A percentile compares a stretch with the other conserved stretches of the same genome.
These are phyloP conservation scores for Saccharomycopsis crataegensis DNA, from an alignment of 1,139 yeast species.

Conservation along the genomic window DNA sequence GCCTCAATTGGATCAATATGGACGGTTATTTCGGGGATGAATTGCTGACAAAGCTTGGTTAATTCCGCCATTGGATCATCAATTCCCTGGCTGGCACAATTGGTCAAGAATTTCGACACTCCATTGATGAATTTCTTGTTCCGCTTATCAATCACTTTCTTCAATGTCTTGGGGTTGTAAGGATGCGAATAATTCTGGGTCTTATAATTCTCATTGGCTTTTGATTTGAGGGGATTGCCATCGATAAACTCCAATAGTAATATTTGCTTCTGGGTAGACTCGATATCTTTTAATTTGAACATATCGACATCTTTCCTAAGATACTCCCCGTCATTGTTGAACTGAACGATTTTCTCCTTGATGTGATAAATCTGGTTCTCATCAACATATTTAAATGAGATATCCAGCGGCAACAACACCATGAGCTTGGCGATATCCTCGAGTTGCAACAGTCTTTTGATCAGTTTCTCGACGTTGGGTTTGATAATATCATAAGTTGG, in stretches of 20 bases:
- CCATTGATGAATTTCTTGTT: conserved; percentile 44
- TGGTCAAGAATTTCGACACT: conserved; percentile 34
- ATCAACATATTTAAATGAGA: conserved; percentile 66
- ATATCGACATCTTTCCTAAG: conserved; percentile 43
- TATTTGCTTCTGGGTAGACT: conserved; percentile 37
- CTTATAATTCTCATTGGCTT: conserved; percentile 29
- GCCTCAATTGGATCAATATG: conserved; percentile 44
- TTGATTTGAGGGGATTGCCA: conserved; percentile 43
- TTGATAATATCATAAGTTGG: conserved; percentile 46
- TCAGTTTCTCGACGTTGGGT: conserved; percentile 39
- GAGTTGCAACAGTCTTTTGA: conserved; percentile 31
- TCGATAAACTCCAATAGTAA: conserved; percentile 75
- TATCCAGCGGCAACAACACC: conserved; percentile 59
- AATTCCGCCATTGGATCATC: conserved; percentile 35
- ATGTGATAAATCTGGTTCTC: conserved; percentile 53
- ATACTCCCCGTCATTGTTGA: conserved; percentile 36
- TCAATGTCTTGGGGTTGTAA: conserved; percentile 45
- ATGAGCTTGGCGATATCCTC: conserved; percentile 59
- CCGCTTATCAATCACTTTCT: conserved; percentile 53
- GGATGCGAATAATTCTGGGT: conserved; percentile 25
- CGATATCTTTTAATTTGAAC: conserved; percentile 36
- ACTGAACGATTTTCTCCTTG: conserved; percentile 38
- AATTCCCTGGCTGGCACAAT: conserved; percentile 28
- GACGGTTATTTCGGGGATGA: conserved; percentile 43
- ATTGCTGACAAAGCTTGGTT: conserved; percentile 27